Conservation (phyloP, 768 basidiomycete genomes). For the Tremella mesenterica region DNA sequence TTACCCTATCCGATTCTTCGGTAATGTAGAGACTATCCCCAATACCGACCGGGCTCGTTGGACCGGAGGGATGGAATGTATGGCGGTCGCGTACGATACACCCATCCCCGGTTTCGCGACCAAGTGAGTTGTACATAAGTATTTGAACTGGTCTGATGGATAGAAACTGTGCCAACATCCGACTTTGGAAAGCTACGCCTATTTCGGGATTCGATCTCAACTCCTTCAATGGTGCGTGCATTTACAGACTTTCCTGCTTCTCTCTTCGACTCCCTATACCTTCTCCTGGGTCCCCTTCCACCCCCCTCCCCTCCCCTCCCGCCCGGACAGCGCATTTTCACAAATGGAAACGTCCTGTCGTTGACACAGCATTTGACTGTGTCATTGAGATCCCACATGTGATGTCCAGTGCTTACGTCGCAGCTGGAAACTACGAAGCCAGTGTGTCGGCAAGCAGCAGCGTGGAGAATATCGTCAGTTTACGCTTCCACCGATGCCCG, state of each 20-base stretch:
- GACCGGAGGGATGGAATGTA: constrained; percentile 83
- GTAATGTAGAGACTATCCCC: constrained; percentile 59
- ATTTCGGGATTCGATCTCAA: constrained; percentile 76
- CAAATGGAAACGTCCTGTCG: too few species aligned
- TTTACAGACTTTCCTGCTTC: background rate
- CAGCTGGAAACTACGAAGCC: constrained; percentile 85
- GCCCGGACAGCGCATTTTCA: too few species aligned
- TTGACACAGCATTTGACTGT: too few species aligned
- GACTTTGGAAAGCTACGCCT: constrained; percentile 57
- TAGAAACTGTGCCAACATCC: constrained; percentile 76
- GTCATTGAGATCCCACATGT: too few species aligned
- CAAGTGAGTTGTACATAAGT: background rate
- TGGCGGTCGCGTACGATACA: constrained; percentile 88
- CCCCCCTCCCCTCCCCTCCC: too few species aligned
- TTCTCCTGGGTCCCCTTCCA: too few species aligned
- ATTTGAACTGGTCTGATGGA: constrained; percentile 22
- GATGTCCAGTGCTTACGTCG: background rate
- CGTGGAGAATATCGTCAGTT: constrained; percentile 65
- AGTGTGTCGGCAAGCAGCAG: constrained; percentile 81
- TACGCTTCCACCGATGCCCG: background rate
- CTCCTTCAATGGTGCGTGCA: constrained; percentile 73
- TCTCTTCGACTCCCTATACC: constrained; percentile 6
- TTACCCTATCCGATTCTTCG: constrained; percentile 69
- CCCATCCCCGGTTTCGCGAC: constrained; percentile 53
- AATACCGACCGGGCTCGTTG: constrained; percentile 43